Conservation (phyloP, 2,329 filamentous ascomycete genomes). For the Colletotrichum higginsianum region DNA sequence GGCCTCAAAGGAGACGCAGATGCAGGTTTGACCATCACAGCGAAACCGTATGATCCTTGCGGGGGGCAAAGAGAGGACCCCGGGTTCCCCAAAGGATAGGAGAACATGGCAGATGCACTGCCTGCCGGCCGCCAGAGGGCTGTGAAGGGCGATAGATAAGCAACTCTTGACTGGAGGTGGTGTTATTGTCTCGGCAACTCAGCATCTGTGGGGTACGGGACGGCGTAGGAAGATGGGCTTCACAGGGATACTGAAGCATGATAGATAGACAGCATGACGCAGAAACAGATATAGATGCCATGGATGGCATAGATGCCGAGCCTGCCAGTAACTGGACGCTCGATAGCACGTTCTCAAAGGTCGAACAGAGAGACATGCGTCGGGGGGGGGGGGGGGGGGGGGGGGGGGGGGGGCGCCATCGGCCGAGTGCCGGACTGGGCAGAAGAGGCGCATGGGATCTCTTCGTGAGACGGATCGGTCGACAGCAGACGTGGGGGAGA, state of each 20-base stretch:
- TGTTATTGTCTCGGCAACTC: constrained; percentile 18
- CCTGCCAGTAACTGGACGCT: too few relatives aligned
- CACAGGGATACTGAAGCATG: too few relatives aligned
- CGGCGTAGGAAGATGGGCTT: background rate
- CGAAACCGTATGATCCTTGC: background rate
- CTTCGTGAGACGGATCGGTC: background rate
- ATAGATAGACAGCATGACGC: background rate
- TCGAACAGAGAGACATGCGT: constrained; percentile 20
- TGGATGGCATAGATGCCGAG: background rate
- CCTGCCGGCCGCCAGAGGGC: constrained; percentile 14
- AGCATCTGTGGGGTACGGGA: constrained; percentile 4
- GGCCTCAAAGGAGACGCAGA: constrained; percentile 31
- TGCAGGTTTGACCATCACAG: constrained; percentile 30
- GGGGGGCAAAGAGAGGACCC: background rate
- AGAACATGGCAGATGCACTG: constrained; percentile 10
- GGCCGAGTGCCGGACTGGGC: constrained; percentile 33
- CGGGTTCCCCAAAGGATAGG: background rate
- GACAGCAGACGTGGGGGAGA: background rate
- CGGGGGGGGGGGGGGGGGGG: constrained; percentile 19
- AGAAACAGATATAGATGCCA: background rate
- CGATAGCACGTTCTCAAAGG: background rate
- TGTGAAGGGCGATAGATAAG: background rate
- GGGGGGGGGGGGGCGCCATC: constrained; percentile 18
- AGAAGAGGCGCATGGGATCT: background rate
- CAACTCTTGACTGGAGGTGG: constrained; percentile 6